A percentile compares a stretch with the other conserved stretches of the same genome.
Evolutionary conservation across 2,329 filamentous ascomycete genomes (phyloP).

Genomic region (Colletotrichum somersetense): DNA sequence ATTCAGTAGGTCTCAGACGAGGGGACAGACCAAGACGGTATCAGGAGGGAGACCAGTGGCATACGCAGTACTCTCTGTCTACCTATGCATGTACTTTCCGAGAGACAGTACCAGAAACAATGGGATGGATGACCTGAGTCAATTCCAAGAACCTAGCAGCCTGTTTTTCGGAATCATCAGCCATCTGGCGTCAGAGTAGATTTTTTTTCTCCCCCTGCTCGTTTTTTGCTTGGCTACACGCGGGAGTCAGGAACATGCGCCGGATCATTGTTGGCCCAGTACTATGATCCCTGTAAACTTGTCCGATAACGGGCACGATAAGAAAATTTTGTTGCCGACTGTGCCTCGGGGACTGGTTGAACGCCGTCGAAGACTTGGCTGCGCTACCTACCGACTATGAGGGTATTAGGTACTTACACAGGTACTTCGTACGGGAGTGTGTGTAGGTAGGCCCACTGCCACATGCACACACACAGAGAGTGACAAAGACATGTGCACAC

Average conservation of each 20-base stretch:
- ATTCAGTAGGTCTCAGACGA: conserved; percentile 19
- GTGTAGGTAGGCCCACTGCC: background rate
- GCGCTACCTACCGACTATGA: background rate
- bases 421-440: too few species aligned
- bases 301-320: conserved; percentile 21
- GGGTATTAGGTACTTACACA: background rate
- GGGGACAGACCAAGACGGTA: conserved; percentile 3
- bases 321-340: conserved; percentile 14
- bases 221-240: conserved; percentile 19
- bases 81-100: background rate
- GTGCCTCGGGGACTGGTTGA: background rate
- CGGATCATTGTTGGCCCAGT: conserved; percentile 28
- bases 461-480: conserved; percentile 14
- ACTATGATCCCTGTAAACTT: background rate
- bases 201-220: conserved; percentile 6
- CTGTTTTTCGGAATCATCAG: conserved; percentile 39
- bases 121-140: conserved; percentile 35
- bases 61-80: background rate
- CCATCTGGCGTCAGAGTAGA: conserved; percentile 30
- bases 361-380: conserved; percentile 15
- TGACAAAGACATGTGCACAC: conserved; percentile 8
- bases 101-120: conserved; percentile 28
- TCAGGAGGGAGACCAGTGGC: conserved; percentile 23
- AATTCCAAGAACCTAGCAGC: conserved; percentile 28
- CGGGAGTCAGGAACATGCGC: conserved; percentile 29